Base-by-base conservation (phyloP, 352 stramenopile species). In the Globisporangium radiosum region DNA sequence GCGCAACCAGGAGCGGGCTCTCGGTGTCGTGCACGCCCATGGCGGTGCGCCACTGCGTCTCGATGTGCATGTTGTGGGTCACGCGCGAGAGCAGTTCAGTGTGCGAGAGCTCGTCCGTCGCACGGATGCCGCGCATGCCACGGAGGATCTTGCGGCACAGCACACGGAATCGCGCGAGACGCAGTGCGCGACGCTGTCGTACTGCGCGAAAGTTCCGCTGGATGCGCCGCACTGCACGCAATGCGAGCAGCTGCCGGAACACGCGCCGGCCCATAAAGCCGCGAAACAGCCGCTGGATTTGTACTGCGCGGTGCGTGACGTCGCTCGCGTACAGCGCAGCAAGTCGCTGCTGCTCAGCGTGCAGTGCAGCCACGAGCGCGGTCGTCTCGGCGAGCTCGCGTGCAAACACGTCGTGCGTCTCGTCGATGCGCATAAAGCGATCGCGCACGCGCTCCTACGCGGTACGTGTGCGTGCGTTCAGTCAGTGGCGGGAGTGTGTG, bases 261-360 rank as follows among this genome's bases (percentile, higher is more conserved):
- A 77, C 58, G 19, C 67, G 63, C 5, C 94, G 73, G 0, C 89
- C 90, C 1, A 81, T 59, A 69, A 88, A 73, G 0, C 94, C 94
- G 10, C 93, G 81, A 57, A 89, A 97, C 6, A 88, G 70, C 2
- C 92, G 81, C 69, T 98, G 92, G 49, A 98, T 86, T 14, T 84
- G 66, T 50, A 66, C 54, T 25, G 69, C 69, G 33, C 72, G 74
- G 39, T 67, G 68, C 47, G 75, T 62, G 40, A 81, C 67, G 44
- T 73, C 70, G 45, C 59, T 63, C 1, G 60, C 54, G 59, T 73
- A 72, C 49, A 63, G 17, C 7, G 47, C 11, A 0, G 63, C 52
- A 13, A 75, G 36, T 7, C 60, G 45, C 6, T 63, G 62, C 43
- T 81, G 71, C n/a, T 79, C 66, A 1, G 51, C 11, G 36, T 69